A percentile compares a stretch with the other conserved stretches of the same genome.
These are phyloP conservation scores for Epichloe elymi DNA, from an alignment of 2,329 filamentous ascomycete species.

Conservation along the genomic window DNA sequence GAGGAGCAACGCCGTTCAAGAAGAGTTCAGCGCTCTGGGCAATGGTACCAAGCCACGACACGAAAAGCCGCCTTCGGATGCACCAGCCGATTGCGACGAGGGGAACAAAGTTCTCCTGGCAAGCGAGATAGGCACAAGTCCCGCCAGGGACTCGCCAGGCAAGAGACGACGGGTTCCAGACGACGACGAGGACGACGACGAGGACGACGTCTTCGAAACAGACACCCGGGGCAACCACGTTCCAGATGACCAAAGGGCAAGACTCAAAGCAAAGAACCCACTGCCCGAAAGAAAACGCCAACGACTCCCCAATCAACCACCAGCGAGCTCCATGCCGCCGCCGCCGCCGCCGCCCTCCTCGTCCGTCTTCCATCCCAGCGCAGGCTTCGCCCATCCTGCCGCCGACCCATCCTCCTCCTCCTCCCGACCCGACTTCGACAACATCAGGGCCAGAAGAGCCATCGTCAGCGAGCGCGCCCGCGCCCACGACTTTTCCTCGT, in stretches of 20 bases:
- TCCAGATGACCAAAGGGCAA: conserved; percentile 11
- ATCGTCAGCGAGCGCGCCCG: neutral
- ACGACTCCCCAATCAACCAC: neutral
- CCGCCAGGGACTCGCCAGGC: neutral
- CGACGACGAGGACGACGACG: conserved; percentile 5
- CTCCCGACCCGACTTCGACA: neutral
- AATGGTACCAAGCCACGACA: neutral
- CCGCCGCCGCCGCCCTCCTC: conserved; percentile 7
- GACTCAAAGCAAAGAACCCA: conserved; percentile 3
- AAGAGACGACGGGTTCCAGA: neutral
- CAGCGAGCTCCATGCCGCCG: conserved; percentile 11
- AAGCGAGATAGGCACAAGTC: neutral
- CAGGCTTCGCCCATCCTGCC: neutral
- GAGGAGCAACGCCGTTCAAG: neutral
- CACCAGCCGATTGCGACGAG: neutral
- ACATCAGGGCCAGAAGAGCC: neutral
- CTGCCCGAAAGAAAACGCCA: neutral
- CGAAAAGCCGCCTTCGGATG: neutral
- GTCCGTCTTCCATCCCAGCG: conserved; percentile 2
- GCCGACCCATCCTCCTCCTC: neutral
- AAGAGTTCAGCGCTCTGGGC: neutral
- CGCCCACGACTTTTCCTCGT: neutral
- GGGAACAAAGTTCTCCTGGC: neutral
- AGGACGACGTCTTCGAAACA: conserved; percentile 16
- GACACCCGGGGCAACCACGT: conserved; percentile 14